Evolutionary conservation across 345 rosid genomes (phyloP), one percentile per base, ranked within the genome.

Genomic region (Arabidopsis suecica): DNA sequence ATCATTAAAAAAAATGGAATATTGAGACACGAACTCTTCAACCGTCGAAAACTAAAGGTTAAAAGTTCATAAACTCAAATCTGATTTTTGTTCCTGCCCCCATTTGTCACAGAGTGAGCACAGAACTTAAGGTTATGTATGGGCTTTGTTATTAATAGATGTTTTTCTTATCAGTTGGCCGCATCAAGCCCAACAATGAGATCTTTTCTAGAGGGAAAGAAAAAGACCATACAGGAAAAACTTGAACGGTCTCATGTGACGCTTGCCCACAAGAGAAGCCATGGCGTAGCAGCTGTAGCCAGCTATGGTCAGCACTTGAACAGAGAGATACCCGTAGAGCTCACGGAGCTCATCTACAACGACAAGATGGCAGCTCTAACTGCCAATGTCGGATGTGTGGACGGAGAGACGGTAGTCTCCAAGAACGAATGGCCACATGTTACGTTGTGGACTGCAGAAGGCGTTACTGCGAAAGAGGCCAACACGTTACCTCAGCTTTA

Each of bases 211-310:
- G 81, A 78, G 34, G 78, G 78, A 22, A 68, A 82, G 81, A 83
- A 86, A 75, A 88, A 88, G 61, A 70, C 81, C 69, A 65, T 88
- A 64, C 83, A 78, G 56, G 77, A 72, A 65, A 78, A 70, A 74
- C 91, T 88, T 33, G 65, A 67, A 76, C 33, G 74, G 71, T 91
- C 93, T 75, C 99, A 92, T 59, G 84, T 90, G 36, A 92, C 97
- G 18, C 97, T 95, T 53, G 97, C 98, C 38, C 99, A 95, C 84
- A 95, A 90, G 84, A 87, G 86, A 81, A 86, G 97, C 79, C 98
- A 90, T 1, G 98, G 98, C 4, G 97, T 92, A 41, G 72, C 91
- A 33, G 86, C 93, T 7, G 86, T 95, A 30, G 99, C 99, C 44
- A 77, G 80, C 57, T 90, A 87, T 33, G 90, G 91, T 16, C 51